These are phyloP conservation scores for Sindora glabra DNA, from an alignment of 306 rosid genomes.

Conservation along the genomic window DNA sequence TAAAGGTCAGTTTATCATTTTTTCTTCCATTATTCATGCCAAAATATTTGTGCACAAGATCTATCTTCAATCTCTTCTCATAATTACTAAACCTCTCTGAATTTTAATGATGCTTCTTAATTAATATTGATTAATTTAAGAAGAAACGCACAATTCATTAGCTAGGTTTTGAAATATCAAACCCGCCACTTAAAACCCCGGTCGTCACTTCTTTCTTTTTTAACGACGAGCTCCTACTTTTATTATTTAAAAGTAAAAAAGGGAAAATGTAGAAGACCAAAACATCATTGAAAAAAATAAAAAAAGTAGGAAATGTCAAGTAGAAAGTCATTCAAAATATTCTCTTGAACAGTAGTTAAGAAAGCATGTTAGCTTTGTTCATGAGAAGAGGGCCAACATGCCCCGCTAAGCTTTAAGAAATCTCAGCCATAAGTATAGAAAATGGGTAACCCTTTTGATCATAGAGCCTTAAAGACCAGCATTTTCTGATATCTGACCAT, in stretches of 20 bases:
- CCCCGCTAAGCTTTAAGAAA: conserved; percentile 25
- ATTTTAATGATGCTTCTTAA: neutral
- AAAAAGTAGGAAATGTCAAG: neutral
- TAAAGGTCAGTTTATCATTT: neutral
- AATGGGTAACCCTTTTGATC: conserved; percentile 40
- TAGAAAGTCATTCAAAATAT: conserved; percentile 30
- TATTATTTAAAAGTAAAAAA: neutral
- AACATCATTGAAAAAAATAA: conserved; percentile 8
- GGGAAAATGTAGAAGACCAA: neutral
- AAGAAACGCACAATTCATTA: no score
- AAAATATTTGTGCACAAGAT: neutral
- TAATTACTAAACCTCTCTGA: neutral
- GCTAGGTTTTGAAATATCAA: no score
- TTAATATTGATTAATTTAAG: no score
- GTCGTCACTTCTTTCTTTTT: no score
- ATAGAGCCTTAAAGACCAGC: conserved; percentile 25
- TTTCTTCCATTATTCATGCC: conserved; percentile 15
- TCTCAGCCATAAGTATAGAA: conserved; percentile 36
- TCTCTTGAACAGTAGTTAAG: conserved; percentile 25
- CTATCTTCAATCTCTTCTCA: no score
- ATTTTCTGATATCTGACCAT: conserved; percentile 7
- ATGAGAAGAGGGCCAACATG: conserved; percentile 39
- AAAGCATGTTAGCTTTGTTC: conserved; percentile 45
- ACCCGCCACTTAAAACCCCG: no score
- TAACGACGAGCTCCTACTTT: no score